Evolutionary conservation across 805 yeast species (phyloP), one percentile per base, ranked within the genome.

Genomic region (Metschnikowia lunata): DNA sequence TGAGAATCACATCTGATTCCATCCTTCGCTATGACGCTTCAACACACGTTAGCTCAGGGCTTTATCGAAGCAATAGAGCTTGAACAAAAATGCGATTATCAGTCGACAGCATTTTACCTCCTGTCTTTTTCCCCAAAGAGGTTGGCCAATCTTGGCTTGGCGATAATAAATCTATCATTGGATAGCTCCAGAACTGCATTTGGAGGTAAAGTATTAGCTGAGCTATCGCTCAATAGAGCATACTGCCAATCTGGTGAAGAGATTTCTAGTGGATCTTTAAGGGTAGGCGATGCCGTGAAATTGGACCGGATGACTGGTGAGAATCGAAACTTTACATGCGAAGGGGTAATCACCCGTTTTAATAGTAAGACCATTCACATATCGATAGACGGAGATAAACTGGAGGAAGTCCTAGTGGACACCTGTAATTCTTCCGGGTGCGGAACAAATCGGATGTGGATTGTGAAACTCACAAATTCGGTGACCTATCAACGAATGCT

Each of bases 401-500:
- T 79, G 37, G 83, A 79, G 23, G 74, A 67, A 1, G 69, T 70
- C 13, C 66, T 82, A 2, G 61, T 79, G 26, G 60, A 61, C 10
- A 62, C 83, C 8, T 64, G 67, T 39, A 76, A 74, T 47, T 67
- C 69, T 40, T 66, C 73, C 2, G 59, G 56, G n/a, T 59, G 55
- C 39, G 73, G 67, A 37, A 47, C 45, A 36, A 56, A 56, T 3
- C 71, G 83, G 40, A 61, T 84, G 40, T 86, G 91, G 86, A 56
- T 90, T 1, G 83, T 80, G 11, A 79, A 84, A 55, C 62, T 83
- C 28, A 72, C 79, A 29, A 85, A 86, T 61, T 82, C 85, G 12
- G 70, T 83, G 26, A 83, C 93, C 0, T 83, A 83, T 58, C 82
- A 82, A 55, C 61, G 95, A 49, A 88, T 89, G 95, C 79, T 80